phyloP scores from a whole-genome alignment of 352 stramenopile genomes.

The Globisporangium spiculum region DNA sequence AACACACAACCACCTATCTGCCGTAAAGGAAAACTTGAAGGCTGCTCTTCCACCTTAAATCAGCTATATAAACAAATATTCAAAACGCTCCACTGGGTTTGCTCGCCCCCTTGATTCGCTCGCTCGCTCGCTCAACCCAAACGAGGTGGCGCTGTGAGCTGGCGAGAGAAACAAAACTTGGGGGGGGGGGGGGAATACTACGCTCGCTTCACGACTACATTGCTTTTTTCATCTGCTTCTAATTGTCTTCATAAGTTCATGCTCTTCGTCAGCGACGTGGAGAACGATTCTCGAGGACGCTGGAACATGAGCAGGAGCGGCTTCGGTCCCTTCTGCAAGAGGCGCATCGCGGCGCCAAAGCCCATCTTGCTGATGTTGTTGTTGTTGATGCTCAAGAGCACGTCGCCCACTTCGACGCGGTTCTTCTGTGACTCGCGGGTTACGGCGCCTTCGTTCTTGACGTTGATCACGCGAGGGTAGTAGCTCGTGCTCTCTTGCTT shows the following conservation, averaged over 20 bases:
- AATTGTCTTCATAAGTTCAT: conserved; percentile 21
- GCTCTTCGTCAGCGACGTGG: conserved; percentile 28
- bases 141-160: neutral
- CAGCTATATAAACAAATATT: conserved; percentile 49
- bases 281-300: conserved; percentile 42
- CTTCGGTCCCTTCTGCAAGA: conserved; percentile 85
- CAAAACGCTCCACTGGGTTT: conserved; percentile 33
- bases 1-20: neutral
- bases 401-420: conserved; percentile 75
- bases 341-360: conserved; percentile 80
- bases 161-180: neutral
- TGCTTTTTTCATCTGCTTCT: neutral
- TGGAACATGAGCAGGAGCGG: conserved; percentile 87
- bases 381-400: conserved; percentile 88
- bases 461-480: conserved; percentile 85
- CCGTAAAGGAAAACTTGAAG: neutral
- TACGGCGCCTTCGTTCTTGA: conserved; percentile 85
- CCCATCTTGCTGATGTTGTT: conserved; percentile 91
- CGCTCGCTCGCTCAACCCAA: neutral
- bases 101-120: neutral
- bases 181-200: conserved; percentile 3
- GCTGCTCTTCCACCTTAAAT: conserved; percentile 4
- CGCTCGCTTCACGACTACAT: neutral
- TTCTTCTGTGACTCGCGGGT: conserved; percentile 81
- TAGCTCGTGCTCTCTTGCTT: conserved; percentile 86